Evolutionary conservation across 2,329 filamentous ascomycete species (phyloP), one percentile per base, ranked within the genome.

Genomic region (Trichoderma sp.): DNA sequence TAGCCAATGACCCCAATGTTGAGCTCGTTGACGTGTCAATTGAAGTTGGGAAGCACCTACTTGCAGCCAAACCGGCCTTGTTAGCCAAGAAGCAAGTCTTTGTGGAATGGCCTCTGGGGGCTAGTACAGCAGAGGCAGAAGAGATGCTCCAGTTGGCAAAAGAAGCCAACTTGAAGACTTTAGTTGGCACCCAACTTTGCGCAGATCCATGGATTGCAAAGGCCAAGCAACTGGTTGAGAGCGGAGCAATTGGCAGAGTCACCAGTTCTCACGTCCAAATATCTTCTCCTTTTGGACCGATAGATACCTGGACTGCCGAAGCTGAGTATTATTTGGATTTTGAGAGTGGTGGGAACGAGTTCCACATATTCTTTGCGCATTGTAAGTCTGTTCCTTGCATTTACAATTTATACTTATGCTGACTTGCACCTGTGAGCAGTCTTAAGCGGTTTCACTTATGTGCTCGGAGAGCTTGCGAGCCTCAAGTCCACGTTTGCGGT

Each of bases 31-130:
- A 86, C 16, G 82, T 83, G 69, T 79, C 76, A 54, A 85, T 84
- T 0, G 77, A 83, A 10, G 85, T 86, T 0, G 83, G 85, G 66
- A 79, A 79, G 4, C 86, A 88, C 72, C 79, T 79, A 3, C 37
- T 58, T 11, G 51, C 30, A 5, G 39, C 28, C 1, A 69, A 55
- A 24, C 70, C 56, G 32, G 82, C 80, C 4, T 69, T 88, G 1
- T 73, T 76, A 13, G 81, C 82, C 0, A 85, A 83, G 8, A 87
- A 87, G 74, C 74, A 79, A 0, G 79, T 84, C 0, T 87, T 79
- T 69, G 79, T 86, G 14, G 86, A 88, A 76, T 88, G 85, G 83
- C 86, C 85, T 3, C 77, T 87, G 0, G 83, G 81, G 0, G 73
- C 80, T 16, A 80, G 81, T 59, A 72, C 77, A 1, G 68, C 72